Evolutionary conservation across 2,329 filamentous ascomycete genomes (phyloP).

Genomic region (Dryadomyces quercivorus): DNA sequence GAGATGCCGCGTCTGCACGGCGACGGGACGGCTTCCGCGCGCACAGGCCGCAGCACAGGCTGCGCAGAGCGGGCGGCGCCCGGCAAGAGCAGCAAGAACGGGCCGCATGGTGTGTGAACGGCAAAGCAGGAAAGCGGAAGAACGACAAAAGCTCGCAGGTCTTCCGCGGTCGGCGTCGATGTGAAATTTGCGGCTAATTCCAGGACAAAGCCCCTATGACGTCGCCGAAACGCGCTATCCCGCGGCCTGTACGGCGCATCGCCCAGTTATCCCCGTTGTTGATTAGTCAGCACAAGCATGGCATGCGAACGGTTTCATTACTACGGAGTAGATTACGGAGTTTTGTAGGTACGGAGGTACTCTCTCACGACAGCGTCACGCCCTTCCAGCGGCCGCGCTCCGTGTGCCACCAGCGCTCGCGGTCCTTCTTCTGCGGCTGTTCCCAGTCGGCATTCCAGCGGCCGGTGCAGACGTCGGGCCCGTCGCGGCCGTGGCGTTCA

Average conservation of each 20-base stretch:
- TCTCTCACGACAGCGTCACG: conserved; percentile 17
- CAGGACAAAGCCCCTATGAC: no score
- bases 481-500: conserved; percentile 10
- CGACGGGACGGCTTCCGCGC: background rate
- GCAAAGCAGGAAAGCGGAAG: background rate
- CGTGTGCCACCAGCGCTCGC: conserved; percentile 22
- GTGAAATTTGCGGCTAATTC: background rate
- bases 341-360: no score
- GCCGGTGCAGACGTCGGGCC: conserved; percentile 18
- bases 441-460: conserved; percentile 20
- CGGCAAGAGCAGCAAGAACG: background rate
- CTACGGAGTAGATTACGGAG: no score
- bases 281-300: no score
- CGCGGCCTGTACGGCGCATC: no score
- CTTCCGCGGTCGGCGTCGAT: no score
- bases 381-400: conserved; percentile 21
- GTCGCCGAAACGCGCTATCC: no score
- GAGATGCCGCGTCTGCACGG: background rate
- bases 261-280: no score
- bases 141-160: no score
- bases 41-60: background rate
- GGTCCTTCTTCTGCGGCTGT: conserved; percentile 21
- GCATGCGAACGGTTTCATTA: no score
- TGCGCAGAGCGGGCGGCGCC: background rate
- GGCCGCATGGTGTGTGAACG: background rate